Evolutionary conservation across 2,329 filamentous ascomycete species (phyloP).

Genomic region (Xylaria hypoxylon): DNA sequence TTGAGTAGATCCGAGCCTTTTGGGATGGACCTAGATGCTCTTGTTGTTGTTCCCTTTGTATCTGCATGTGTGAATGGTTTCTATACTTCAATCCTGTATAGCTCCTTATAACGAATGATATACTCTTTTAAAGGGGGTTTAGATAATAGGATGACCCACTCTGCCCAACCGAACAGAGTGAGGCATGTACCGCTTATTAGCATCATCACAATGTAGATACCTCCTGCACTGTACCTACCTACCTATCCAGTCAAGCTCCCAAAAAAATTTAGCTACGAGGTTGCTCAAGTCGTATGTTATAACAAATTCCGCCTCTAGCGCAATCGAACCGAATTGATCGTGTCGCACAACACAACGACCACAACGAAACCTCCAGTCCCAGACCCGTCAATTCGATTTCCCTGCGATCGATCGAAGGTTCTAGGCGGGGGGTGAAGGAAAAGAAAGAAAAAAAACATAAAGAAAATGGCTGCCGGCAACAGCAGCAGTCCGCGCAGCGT

Average conservation of each 20-base stretch:
- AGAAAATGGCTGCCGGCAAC: constrained; percentile 36
- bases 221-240: neutral
- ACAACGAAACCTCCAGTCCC: neutral
- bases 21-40: too few relatives aligned
- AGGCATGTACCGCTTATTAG: neutral
- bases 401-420: too few relatives aligned
- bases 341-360: neutral
- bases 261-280: constrained; percentile 12
- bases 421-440: neutral
- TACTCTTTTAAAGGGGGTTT: neutral
- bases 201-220: neutral
- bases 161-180: neutral
- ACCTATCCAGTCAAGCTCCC: constrained; percentile 2
- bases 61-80: too few relatives aligned
- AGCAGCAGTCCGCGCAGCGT: constrained; percentile 70
- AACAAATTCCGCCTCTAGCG: constrained; percentile 1
- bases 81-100: neutral
- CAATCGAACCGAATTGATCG: neutral
- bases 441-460: neutral
- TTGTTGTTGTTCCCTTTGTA: too few relatives aligned
- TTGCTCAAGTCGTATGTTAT: neutral
- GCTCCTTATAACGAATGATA: neutral
- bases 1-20: too few relatives aligned
- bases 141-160: neutral
- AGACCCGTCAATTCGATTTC: neutral